These are phyloP conservation scores for Juncus inflexus DNA, from an alignment of 176 grass and related monocot genomes.

Conservation along the genomic window DNA sequence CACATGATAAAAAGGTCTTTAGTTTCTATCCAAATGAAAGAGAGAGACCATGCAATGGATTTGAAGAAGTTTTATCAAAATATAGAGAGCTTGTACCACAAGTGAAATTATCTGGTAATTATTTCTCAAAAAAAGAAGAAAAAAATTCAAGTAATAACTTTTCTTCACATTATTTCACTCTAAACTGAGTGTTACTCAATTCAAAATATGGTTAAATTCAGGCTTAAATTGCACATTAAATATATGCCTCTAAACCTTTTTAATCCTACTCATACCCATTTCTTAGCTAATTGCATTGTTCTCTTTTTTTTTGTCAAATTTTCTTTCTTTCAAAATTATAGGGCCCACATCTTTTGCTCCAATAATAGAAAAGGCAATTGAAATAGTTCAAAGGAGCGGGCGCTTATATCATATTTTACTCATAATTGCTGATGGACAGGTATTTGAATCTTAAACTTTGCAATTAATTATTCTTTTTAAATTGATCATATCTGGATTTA, in stretches of 20 bases:
- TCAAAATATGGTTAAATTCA: too few species aligned
- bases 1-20: slow-evolving; percentile 49
- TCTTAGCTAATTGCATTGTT: background rate
- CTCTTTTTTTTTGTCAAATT: background rate
- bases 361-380: slow-evolving; percentile 55
- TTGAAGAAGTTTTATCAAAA: slow-evolving; percentile 40
- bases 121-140: too few species aligned
- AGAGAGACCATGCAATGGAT: slow-evolving; percentile 21
- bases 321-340: slow-evolving; percentile 24
- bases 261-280: background rate
- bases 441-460: slow-evolving; percentile 3
- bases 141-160: too few species aligned
- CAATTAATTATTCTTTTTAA: too few species aligned
- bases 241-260: too few species aligned
- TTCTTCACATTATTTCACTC: too few species aligned
- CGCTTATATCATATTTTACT: slow-evolving; percentile 66
- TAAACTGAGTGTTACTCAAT: too few species aligned
- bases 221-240: too few species aligned
- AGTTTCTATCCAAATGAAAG: slow-evolving; percentile 33
- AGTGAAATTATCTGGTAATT: slow-evolving; percentile 46
- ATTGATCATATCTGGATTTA: background rate
- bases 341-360: slow-evolving; percentile 71
- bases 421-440: slow-evolving; percentile 79
- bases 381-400: slow-evolving; percentile 32
- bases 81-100: slow-evolving; percentile 42